phyloP scores from a whole-genome alignment of 441 rosid species.

The Syzygium malaccense region DNA sequence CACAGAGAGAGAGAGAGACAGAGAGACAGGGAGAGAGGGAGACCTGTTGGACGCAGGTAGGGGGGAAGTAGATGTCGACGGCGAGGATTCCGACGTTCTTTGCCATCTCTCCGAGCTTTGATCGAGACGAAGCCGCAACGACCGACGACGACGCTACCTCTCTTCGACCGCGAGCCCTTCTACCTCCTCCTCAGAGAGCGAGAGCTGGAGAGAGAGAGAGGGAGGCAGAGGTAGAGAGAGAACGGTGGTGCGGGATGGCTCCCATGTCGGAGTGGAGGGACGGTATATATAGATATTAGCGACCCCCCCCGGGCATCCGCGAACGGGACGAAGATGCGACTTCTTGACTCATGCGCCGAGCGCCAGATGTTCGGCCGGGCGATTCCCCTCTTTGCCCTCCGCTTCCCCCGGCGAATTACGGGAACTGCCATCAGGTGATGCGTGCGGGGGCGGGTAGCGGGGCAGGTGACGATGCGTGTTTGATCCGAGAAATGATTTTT shows the following conservation, averaged over 20 bases:
- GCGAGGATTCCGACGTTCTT: conserved; percentile 1
- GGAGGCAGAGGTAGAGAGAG: neutral
- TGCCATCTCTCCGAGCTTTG: neutral
- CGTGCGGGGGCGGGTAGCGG: neutral
- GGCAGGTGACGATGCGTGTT: neutral
- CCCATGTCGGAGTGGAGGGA: neutral
- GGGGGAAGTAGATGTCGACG: conserved; percentile 2
- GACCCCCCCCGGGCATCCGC: neutral
- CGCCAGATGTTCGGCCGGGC: neutral
- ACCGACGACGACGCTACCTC: neutral
- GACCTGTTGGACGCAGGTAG: conserved; percentile 4
- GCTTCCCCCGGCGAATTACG: neutral
- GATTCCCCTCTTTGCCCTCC: neutral
- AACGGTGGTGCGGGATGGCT: neutral
- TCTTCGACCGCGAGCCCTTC: neutral
- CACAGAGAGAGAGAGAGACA: neutral
- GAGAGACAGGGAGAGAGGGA: neutral
- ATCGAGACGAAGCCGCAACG: neutral
- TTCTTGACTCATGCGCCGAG: neutral
- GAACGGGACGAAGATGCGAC: neutral
- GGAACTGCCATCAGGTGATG: neutral
- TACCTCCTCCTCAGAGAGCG: neutral
- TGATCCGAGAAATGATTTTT: neutral
- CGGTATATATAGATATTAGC: neutral
- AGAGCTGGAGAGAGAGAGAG: neutral